Base-by-base conservation (phyloP, 305 asterid genomes). In the Petunia hybrid region DNA sequence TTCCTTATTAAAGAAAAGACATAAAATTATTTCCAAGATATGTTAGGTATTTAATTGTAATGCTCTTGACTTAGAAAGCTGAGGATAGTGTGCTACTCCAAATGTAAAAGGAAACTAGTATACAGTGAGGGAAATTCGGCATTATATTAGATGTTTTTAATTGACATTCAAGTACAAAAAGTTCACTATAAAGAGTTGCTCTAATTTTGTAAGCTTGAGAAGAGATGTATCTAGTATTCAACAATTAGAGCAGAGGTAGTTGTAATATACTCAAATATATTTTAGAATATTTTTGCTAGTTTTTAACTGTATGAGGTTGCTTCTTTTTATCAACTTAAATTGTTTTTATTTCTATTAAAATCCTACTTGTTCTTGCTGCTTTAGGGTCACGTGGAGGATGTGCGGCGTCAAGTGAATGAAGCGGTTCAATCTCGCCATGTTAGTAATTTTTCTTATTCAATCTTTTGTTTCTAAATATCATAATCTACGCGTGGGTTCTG, bases 381-480 rank as follows among this genome's bases (percentile, higher is more conserved):
- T 84, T 83, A 96, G 99, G 98, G 98, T 83, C 95, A 92, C 43
- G 97, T 93, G 88, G 95, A 91, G 84, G 98, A 92, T 80, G 97
- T 90, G 81, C 87, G 93, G 82, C 97, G 97, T 80, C 95, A 94
- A 91, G 98, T 94, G 39, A 88, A 92, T 80, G 99, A 96, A 91
- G 98, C 98, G 45, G 94, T 92, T 85, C 97, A 88, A 76, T 83
- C 92, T 80, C 98, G 99, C 67, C 96, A 94, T 87, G 99, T 94
- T 43, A 91, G 98, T 84, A 80, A 42, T 80, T 82, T 80, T 81
- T 80, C 77, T 35, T 73, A 73, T 73, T 73, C 46, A 35, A 73
- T 45, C 78, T 43, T 36, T 35, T 42, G 59, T 71, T 60, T 38
- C 63, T 13, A 45, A 22, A 22, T 22, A 22, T 22, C 0, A 8